Conservation (phyloP, 495 filamentous ascomycete species). For the Aspergillus haitiensis region DNA sequence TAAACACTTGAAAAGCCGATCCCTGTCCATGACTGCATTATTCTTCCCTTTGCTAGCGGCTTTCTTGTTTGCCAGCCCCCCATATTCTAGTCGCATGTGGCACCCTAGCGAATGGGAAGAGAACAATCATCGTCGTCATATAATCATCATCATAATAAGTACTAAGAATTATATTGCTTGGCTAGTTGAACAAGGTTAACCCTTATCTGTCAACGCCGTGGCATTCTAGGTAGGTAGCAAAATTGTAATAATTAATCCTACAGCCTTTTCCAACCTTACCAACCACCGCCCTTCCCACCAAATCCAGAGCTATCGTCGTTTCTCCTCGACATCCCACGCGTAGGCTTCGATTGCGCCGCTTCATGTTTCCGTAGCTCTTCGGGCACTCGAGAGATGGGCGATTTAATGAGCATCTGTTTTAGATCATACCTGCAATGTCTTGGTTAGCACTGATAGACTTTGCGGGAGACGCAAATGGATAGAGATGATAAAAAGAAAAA, state of each 20-base stretch:
- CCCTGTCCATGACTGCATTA: too few relatives aligned
- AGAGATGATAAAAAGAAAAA: conserved; percentile 1
- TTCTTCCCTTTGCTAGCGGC: too few relatives aligned
- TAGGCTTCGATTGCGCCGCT: conserved; percentile 81
- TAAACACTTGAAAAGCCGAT: too few relatives aligned
- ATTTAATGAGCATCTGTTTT: conserved; percentile 94
- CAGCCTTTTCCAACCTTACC: conserved; percentile 23
- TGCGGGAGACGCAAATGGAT: too few relatives aligned
- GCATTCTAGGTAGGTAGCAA: neutral
- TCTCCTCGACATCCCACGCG: conserved; percentile 59
- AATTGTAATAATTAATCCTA: neutral
- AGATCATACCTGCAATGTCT: conserved; percentile 63
- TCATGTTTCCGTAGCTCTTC: conserved; percentile 94
- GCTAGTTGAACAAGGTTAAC: neutral
- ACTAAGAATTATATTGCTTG: neutral
- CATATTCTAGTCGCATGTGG: too few relatives aligned
- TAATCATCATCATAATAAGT: neutral
- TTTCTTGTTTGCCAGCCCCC: too few relatives aligned
- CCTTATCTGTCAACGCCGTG: conserved; percentile 7
- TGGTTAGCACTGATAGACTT: neutral
- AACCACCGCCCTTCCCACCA: conserved; percentile 57
- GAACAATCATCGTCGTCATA: neutral
- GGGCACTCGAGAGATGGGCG: conserved; percentile 82
- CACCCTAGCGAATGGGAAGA: neutral
- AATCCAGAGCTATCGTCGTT: conserved; percentile 62